Evolutionary conservation across 768 basidiomycete genomes (phyloP).

Genomic region (Dentipellis sp.): DNA sequence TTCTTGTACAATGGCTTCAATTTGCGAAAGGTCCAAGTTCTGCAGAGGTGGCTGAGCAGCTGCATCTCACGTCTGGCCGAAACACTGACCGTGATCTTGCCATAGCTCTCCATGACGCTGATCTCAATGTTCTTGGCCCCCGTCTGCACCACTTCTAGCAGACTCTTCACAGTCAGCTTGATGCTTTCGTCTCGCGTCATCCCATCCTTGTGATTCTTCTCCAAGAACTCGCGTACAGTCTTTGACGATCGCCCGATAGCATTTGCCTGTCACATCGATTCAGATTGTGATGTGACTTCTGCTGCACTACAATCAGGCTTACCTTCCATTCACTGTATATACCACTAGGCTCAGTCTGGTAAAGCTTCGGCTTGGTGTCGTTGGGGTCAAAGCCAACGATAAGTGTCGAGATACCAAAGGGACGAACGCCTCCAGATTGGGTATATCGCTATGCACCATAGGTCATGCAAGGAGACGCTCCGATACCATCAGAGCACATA

Average conservation of each 20-base stretch:
- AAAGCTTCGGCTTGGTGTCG: constrained; percentile 79
- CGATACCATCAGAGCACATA: constrained; percentile 22
- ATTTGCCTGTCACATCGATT: constrained; percentile 58
- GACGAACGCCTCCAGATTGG: constrained; percentile 96
- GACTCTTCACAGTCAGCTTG: constrained; percentile 89
- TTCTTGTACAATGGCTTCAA: constrained; percentile 84
- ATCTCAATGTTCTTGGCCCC: constrained; percentile 99
- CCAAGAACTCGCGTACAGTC: constrained; percentile 96
- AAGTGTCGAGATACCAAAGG: constrained; percentile 95
- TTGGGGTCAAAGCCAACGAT: constrained; percentile 96
- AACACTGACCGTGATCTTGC: constrained; percentile 77
- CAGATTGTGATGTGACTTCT: not conserved
- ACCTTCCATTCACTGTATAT: constrained; percentile 99
- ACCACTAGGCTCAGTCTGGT: constrained; percentile 96
- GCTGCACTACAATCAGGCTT: not conserved
- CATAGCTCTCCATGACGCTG: constrained; percentile 93
- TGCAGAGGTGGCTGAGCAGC: constrained; percentile 22
- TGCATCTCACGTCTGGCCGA: not conserved
- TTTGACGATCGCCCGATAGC: constrained; percentile 97
- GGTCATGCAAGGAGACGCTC: not conserved
- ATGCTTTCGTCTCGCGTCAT: constrained; percentile 83
- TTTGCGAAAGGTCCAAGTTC: constrained; percentile 82
- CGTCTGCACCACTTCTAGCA: constrained; percentile 97
- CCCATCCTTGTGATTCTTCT: constrained; percentile 95
- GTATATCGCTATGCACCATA: constrained; percentile 70